Evolutionary conservation across 2,329 filamentous ascomycete species (phyloP).

Genomic region (Fusarium tuaranense): DNA sequence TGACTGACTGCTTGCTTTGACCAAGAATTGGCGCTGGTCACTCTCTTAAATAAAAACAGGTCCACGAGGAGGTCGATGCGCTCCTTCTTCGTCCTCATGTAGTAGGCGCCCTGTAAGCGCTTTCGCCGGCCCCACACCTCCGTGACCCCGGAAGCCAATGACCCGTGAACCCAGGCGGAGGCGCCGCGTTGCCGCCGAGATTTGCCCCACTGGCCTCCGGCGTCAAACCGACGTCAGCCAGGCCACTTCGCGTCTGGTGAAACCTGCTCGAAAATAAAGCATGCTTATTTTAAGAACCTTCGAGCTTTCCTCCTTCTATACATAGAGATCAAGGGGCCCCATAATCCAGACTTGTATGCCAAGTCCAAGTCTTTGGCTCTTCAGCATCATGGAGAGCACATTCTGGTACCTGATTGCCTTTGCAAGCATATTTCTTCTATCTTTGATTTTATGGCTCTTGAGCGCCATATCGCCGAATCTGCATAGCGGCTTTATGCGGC

Average conservation of each 20-base stretch:
- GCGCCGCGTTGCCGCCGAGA: background rate
- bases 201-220: background rate
- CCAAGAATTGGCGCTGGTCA: background rate
- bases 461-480: background rate
- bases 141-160: background rate
- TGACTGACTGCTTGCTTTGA: background rate
- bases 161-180: background rate
- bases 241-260: background rate
- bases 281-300: background rate
- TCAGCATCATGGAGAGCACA: background rate
- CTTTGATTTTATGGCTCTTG: background rate
- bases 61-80: background rate
- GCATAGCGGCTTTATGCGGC: background rate
- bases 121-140: background rate
- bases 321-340: background rate
- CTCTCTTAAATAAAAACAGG: background rate
- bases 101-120: too few species aligned
- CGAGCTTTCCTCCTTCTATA: background rate
- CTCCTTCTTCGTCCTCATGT: too few species aligned
- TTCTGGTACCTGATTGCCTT: slow-evolving; percentile 3
- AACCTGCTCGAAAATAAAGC: background rate
- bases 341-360: background rate
- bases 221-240: background rate
- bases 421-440: background rate
- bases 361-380: background rate